Percentiles rank a stretch among this genome's conserved stretches.
Conservation (phyloP, 345 rosid genomes). For the rapeseed (Brassica napus) region DNA sequence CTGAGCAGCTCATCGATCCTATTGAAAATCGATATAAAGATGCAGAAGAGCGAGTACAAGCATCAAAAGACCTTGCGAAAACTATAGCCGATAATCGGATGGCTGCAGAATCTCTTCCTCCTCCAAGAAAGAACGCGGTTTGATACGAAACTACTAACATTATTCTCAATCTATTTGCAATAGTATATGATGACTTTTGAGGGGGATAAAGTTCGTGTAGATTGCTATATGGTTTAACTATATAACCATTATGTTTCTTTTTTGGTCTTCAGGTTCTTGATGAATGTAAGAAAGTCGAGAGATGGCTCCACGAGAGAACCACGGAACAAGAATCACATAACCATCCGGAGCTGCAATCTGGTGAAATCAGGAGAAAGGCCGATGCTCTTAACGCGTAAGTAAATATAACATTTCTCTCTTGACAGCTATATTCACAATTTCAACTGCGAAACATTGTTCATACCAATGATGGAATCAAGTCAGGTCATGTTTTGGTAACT, state of each 20-base stretch:
- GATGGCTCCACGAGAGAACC: conserved; percentile 65
- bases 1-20: conserved; percentile 65
- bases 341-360: conserved; percentile 59
- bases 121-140: conserved; percentile 56
- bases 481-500: not conserved
- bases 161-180: not conserved
- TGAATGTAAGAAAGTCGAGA: conserved; percentile 68
- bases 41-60: conserved; percentile 60
- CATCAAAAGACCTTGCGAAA: conserved; percentile 56
- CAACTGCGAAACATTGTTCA: not conserved
- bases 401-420: not conserved
- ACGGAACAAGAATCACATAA: conserved; percentile 50
- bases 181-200: not conserved
- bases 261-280: conserved; percentile 49
- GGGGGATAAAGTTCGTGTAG: not conserved
- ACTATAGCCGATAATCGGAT: conserved; percentile 47
- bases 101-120: conserved; percentile 54
- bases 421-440: not conserved
- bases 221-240: not conserved
- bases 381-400: conserved; percentile 64
- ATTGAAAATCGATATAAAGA: conserved; percentile 63
- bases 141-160: conserved; percentile 14
- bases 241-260: not conserved
- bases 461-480: conserved; percentile 2
- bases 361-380: conserved; percentile 59